Percentiles rank a stretch among this genome's conserved stretches.
These are phyloP conservation scores for Ottelia alismoides DNA, from an alignment of 106 monocot species.

Conservation along the genomic window DNA sequence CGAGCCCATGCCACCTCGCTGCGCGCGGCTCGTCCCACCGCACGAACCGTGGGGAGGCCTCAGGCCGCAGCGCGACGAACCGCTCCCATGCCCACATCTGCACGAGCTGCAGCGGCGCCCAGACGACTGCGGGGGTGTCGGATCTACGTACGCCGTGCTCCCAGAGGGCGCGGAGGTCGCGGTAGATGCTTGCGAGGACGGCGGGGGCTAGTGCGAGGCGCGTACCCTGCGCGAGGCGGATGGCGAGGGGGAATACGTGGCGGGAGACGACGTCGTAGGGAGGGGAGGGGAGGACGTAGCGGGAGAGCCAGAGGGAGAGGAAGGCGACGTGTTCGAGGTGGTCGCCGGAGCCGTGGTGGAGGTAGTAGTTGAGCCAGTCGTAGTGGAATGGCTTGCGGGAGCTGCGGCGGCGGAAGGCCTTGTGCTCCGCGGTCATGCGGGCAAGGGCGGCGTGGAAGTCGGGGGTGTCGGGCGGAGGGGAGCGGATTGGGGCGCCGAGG, in stretches of 20 bases:
- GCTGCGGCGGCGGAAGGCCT: constrained; percentile 29
- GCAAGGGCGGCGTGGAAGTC: constrained; percentile 13
- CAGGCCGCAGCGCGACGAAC: constrained; percentile 35
- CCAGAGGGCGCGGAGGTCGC: constrained; percentile 15
- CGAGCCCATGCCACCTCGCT: constrained; percentile 46
- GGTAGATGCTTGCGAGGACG: constrained; percentile 37
- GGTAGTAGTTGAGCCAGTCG: constrained; percentile 50
- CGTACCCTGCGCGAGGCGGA: constrained; percentile 35
- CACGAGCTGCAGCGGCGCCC: constrained; percentile 46
- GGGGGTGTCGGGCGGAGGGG: constrained; percentile 15
- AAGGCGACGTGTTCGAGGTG: constrained; percentile 57
- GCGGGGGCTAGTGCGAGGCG: constrained; percentile 55
- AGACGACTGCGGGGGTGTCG: constrained; percentile 6
- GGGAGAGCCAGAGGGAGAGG: constrained; percentile 59
- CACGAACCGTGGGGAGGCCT: constrained; percentile 9
- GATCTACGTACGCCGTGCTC: constrained; percentile 2
- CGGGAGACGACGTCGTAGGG: constrained; percentile 27
- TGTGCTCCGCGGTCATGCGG: constrained; percentile 28
- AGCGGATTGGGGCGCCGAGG: constrained; percentile 30
- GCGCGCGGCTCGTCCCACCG: constrained; percentile 25
- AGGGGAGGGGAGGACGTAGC: constrained; percentile 38
- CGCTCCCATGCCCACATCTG: constrained; percentile 81
- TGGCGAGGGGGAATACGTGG: constrained; percentile 34
- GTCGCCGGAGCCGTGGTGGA: constrained; percentile 28
- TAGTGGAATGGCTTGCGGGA: constrained; percentile 52